Evolutionary conservation across 768 basidiomycete genomes (phyloP).

Genomic region (Holtermannia corniformis): DNA sequence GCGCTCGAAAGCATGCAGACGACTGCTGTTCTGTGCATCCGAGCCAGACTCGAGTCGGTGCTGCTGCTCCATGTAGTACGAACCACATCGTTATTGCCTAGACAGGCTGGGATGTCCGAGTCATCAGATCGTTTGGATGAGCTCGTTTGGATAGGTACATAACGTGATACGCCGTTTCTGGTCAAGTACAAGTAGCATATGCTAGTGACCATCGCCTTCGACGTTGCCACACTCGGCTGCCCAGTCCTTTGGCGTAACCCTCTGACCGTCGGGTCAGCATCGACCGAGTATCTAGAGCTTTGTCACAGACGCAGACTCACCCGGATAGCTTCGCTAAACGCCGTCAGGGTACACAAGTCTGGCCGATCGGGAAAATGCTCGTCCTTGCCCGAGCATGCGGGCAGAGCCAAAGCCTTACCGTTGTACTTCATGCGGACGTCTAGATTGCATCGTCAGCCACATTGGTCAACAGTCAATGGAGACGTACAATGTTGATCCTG

Average conservation of each 20-base stretch:
- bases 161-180: no score
- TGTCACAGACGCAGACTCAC: background rate
- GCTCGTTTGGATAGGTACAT: no score
- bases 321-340: slow-evolving; percentile 50
- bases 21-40: no score
- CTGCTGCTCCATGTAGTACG: no score
- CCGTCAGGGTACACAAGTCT: slow-evolving; percentile 61
- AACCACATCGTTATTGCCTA: no score
- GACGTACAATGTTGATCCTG: slow-evolving; percentile 47
- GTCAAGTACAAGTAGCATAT: no score
- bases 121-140: no score
- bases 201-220: background rate
- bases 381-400: slow-evolving; percentile 56
- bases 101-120: no score
- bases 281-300: background rate
- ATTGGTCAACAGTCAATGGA: background rate
- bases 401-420: slow-evolving; percentile 56
- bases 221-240: slow-evolving; percentile 50
- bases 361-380: slow-evolving; percentile 61
- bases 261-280: slow-evolving; percentile 50
- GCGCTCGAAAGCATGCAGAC: no score
- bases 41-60: no score
- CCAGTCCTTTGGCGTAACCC: slow-evolving; percentile 61
- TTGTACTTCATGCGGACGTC: slow-evolving; percentile 70
- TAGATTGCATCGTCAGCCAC: no score